Percentiles rank a stretch among this genome's conserved stretches.
These are phyloP conservation scores for Aulographum hederae DNA, from an alignment of 2,329 filamentous ascomycete species.

Conservation along the genomic window DNA sequence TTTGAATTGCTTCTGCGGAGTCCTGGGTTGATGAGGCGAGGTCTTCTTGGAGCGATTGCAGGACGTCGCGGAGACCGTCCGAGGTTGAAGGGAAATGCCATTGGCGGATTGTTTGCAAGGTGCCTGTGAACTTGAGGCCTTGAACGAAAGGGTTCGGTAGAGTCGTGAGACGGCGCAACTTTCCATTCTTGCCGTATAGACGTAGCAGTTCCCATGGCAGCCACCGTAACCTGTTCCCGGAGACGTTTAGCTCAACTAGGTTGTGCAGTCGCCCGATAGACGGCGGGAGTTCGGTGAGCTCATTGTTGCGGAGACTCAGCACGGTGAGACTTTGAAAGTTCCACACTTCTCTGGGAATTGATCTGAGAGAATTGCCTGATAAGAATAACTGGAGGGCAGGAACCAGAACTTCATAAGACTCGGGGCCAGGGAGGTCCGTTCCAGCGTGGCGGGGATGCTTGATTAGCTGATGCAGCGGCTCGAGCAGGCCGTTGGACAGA, in stretches of 20 bases:
- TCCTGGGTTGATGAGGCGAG: too few relatives aligned
- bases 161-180: background rate
- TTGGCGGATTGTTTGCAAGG: too few relatives aligned
- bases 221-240: slow-evolving; percentile 41
- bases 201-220: slow-evolving; percentile 46
- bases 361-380: slow-evolving; percentile 36
- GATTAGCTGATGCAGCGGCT: slow-evolving; percentile 29
- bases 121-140: too few relatives aligned
- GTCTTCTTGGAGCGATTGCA: too few relatives aligned
- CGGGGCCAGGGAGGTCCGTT: slow-evolving; percentile 35
- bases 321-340: slow-evolving; percentile 42
- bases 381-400: slow-evolving; percentile 44
- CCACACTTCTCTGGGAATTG: slow-evolving; percentile 42
- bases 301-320: slow-evolving; percentile 47
- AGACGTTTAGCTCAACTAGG: slow-evolving; percentile 45
- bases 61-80: too few relatives aligned
- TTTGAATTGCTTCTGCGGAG: too few relatives aligned
- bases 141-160: background rate
- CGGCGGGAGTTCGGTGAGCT: slow-evolving; percentile 40
- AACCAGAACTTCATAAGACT: slow-evolving; percentile 40
- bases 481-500: slow-evolving; percentile 39
- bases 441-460: slow-evolving; percentile 25
- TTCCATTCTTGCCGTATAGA: slow-evolving; percentile 17
- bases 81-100: too few relatives aligned
- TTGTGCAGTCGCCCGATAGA: slow-evolving; percentile 39